Base-by-base conservation (phyloP, 805 yeast genomes). In the Candida palmyrensis region DNA sequence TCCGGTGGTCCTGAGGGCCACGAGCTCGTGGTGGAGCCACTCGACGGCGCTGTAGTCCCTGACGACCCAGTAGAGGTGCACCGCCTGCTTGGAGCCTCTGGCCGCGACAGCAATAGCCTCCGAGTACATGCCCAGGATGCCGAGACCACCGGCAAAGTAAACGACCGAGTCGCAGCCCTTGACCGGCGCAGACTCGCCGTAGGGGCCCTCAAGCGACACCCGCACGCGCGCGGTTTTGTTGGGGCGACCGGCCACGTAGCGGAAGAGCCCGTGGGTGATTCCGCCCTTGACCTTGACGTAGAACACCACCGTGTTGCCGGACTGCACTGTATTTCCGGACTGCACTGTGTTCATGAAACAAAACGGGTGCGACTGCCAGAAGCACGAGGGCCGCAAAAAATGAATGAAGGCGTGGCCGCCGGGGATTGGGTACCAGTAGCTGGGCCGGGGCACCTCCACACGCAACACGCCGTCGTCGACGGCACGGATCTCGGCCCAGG, bases 341-440 rank as follows among this genome's bases (percentile, higher is more conserved):
- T 51, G 27, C 4, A 37, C 40, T 16, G 40, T 21, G 2, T 44
- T 37, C 4, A 62, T 58, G 34, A 58, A 61, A 0, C 84, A 76
- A 42, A 79, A 79, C 3, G 87, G 87, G 50, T 79, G 86, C 1
- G 84, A 76, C 44, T 79, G 80, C 75, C 80, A 74, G 45, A 76
- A 73, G 44, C 72, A 54, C 22, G 59, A 42, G 27, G 65, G 60
- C 21, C 47, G 57, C 27, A 75, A 45, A 40, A 73, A 63, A 43
- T 73, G 75, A 12, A 79, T 51, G 56, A 75, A 79, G 19, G 77
- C 75, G 50, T 75, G 79, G 17, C 79, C 78, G 1, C 86, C 86
- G 1, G 83, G 81, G 30, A 55, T 53, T 4, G 72, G 65, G 17
- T 63, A 60, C 79, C 83, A 79, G 44, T 66, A 53, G 3, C 63